Evolutionary conservation across 2,329 filamentous ascomycete genomes (phyloP).

Genomic region (Colletotrichum destructivum): DNA sequence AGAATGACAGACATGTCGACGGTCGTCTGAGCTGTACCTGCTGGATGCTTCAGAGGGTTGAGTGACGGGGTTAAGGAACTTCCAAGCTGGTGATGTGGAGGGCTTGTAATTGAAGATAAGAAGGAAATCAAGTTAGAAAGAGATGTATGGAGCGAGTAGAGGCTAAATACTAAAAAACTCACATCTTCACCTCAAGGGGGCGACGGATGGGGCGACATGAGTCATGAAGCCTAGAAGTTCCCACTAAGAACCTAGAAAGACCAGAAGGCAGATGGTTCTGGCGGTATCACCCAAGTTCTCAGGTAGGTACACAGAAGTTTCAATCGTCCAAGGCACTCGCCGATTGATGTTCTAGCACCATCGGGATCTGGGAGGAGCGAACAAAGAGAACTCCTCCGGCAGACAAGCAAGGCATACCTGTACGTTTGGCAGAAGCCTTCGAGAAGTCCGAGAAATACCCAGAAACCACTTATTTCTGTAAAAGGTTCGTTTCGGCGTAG

Average conservation of each 20-base stretch:
- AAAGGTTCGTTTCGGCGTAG: neutral
- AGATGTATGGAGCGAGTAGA: neutral
- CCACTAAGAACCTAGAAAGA: neutral
- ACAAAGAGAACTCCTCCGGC: neutral
- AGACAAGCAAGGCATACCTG: no score
- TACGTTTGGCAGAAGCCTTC: no score
- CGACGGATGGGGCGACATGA: no score
- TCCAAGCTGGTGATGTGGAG: neutral
- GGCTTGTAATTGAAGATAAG: neutral
- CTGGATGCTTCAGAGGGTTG: neutral
- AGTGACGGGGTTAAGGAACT: neutral
- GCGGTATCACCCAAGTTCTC: rapidly evolving
- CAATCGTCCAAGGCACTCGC: no score
- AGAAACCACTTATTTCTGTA: neutral
- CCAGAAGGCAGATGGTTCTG: neutral
- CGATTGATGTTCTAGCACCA: neutral
- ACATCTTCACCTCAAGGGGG: neutral
- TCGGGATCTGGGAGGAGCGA: neutral
- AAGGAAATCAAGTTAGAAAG: no score
- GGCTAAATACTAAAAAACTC: no score
- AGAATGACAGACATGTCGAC: neutral
- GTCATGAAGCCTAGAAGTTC: neutral
- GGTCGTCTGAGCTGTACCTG: neutral
- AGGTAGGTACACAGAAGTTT: neutral
- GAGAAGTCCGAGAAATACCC: neutral